A percentile compares a stretch with the other conserved stretches of the same genome.
Evolutionary conservation across 805 yeast genomes (phyloP).

Genomic region (Torulaspora gathmanii): DNA sequence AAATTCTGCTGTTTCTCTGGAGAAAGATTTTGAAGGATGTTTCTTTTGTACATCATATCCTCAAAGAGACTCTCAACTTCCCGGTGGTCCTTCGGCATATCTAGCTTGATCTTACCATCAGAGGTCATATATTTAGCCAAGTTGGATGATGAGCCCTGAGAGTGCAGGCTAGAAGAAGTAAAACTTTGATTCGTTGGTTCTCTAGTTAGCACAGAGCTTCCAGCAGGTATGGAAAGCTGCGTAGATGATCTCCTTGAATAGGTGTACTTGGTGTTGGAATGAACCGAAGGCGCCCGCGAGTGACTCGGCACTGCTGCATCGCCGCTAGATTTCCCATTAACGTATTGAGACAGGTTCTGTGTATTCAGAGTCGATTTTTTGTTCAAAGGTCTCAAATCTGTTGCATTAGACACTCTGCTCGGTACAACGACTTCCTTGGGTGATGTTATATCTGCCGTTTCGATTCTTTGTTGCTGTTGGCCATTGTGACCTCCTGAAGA

Average conservation of each 20-base stretch:
- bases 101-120: conserved; percentile 41
- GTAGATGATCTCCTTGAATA: conserved; percentile 23
- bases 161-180: conserved; percentile 26
- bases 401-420: conserved; percentile 16
- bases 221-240: conserved; percentile 3
- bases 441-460: conserved; percentile 19
- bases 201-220: conserved; percentile 18
- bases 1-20: conserved; percentile 71
- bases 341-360: conserved; percentile 30
- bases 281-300: conserved; percentile 21
- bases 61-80: conserved; percentile 71
- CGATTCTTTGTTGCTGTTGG: conserved; percentile 10
- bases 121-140: conserved; percentile 27
- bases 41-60: conserved; percentile 78
- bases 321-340: conserved; percentile 16
- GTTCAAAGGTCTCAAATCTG: conserved; percentile 24
- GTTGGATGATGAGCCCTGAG: conserved; percentile 29
- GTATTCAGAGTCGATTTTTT: conserved; percentile 29
- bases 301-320: conserved; percentile 12
- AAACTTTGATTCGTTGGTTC: conserved; percentile 28
- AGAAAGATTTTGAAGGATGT: conserved; percentile 60
- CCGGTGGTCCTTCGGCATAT: conserved; percentile 60
- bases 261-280: conserved; percentile 29
- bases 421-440: conserved; percentile 20
- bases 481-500: conserved; percentile 9